Conservation (phyloP, 495 filamentous ascomycete species). For the Penicillium samsonianum region DNA sequence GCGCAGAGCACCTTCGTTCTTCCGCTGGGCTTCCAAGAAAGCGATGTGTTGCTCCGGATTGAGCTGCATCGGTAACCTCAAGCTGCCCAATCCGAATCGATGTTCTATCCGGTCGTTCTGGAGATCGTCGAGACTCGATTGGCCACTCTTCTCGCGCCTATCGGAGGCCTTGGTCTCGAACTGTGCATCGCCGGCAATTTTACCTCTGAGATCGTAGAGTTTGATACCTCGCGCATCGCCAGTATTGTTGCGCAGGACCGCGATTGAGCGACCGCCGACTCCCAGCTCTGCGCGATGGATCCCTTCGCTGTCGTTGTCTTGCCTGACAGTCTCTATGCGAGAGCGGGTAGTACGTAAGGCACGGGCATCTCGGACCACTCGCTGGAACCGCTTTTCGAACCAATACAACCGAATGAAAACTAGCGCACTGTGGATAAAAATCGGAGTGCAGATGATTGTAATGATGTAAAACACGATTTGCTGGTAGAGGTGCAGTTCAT, state of each 20-base stretch:
- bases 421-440: slow-evolving; percentile 82
- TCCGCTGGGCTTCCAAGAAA: slow-evolving; percentile 82
- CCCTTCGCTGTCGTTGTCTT: slow-evolving; percentile 48
- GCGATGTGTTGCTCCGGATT: slow-evolving; percentile 78
- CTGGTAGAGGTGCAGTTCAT: slow-evolving; percentile 72
- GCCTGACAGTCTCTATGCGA: slow-evolving; percentile 57
- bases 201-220: too few species aligned
- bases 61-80: slow-evolving; percentile 52
- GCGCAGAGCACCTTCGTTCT: slow-evolving; percentile 69
- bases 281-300: slow-evolving; percentile 58
- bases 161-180: background rate
- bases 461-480: slow-evolving; percentile 72
- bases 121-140: too few species aligned
- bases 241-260: slow-evolving; percentile 61
- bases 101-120: background rate
- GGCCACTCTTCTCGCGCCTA: slow-evolving; percentile 7
- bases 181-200: too few species aligned
- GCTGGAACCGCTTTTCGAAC: slow-evolving; percentile 93
- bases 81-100: slow-evolving; percentile 29
- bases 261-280: slow-evolving; percentile 73
- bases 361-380: slow-evolving; percentile 64
- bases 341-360: slow-evolving; percentile 56
- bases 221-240: slow-evolving; percentile 33
- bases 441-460: slow-evolving; percentile 78
- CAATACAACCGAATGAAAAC: slow-evolving; percentile 92